These are phyloP conservation scores for Calocybe cyanea DNA, from an alignment of 768 basidiomycete species.

Conservation along the genomic window DNA sequence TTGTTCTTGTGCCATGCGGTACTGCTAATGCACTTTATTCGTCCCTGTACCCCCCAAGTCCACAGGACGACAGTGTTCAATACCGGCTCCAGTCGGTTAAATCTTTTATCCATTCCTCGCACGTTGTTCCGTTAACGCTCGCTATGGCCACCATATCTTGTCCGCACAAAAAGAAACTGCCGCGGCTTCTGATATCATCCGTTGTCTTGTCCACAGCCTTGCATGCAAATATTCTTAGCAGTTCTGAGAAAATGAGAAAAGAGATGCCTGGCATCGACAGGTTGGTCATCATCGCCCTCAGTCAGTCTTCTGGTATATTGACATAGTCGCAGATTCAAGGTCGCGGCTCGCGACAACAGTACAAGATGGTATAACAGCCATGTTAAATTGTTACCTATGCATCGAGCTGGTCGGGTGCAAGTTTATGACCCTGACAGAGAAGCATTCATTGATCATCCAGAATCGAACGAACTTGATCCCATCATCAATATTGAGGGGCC, in stretches of 20 bases:
- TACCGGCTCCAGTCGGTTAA: slow-evolving; percentile 56
- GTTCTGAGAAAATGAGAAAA: slow-evolving; percentile 72
- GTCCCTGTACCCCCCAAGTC: slow-evolving; percentile 61
- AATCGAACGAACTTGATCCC: slow-evolving; percentile 27
- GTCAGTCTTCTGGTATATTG: not conserved
- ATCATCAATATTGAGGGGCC: slow-evolving; percentile 63
- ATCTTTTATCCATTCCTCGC: slow-evolving; percentile 40
- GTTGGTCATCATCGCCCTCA: slow-evolving; percentile 17
- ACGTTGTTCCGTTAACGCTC: slow-evolving; percentile 44
- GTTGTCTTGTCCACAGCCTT: slow-evolving; percentile 86
- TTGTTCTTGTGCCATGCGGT: slow-evolving; percentile 68
- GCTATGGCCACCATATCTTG: slow-evolving; percentile 46
- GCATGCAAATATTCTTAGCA: slow-evolving; percentile 80
- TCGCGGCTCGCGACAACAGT: slow-evolving; percentile 76
- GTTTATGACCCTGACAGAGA: slow-evolving; percentile 55
- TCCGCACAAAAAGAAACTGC: slow-evolving; percentile 18
- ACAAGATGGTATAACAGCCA: slow-evolving; percentile 63
- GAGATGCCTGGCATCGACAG: slow-evolving; percentile 70
- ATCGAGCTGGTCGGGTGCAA: slow-evolving; percentile 38
- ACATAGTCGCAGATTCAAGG: slow-evolving; percentile 59
- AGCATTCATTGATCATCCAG: slow-evolving; percentile 42
- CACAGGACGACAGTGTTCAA: slow-evolving; percentile 19
- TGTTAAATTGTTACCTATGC: slow-evolving; percentile 52
- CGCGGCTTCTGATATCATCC: slow-evolving; percentile 41
- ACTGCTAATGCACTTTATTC: slow-evolving; percentile 93